Base-by-base conservation (phyloP, 1,284 basidiomycete species). In the Marasmius tenuissimus region DNA sequence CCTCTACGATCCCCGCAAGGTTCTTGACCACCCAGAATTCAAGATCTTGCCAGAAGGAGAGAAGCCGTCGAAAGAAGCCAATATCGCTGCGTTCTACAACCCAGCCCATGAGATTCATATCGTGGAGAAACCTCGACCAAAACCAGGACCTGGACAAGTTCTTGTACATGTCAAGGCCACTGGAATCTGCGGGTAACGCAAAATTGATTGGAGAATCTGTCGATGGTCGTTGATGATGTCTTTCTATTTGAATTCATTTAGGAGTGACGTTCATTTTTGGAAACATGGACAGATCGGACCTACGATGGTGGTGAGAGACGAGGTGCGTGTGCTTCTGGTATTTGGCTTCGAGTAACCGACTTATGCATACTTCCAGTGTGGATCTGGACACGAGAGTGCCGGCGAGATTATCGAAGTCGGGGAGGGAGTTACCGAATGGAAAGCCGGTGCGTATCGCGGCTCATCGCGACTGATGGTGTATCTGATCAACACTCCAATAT, bases 191-290 rank as follows among this genome's bases (percentile, higher is more conserved):
- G 86, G 85, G 85, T 85, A 66, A 62, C 78, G 49, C 10, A 48
- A 37, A 69, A 34, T 12, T 67, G 59, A n/a, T 47, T 48, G 47
- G 8, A 22, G 33, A 48, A 8, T 18, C 27, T 34, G 57, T 38
- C 50, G 14, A 53, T 20, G 7, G 20, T 18, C 52, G 45, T 7
- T 20, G 16, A 45, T 50, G 18, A 9, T 18, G 11, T 16, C 45
- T 39, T 40, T 20, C 12, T 53, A 60, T 57, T 12, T 12, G 45
- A 47, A 18, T 18, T 20, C 2, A 34, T 58, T 49, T 62, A 84
- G 82, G 75, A 83, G 83, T 58, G 85, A 87, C 63, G 83, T 87
- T 64, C 85, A 87, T 69, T 88, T 87, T 70, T 87, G 85, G 85
- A 79, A 86, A 65, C 85, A 88, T 70, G 85, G 85, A 3, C 74